Conservation (phyloP, 805 yeast species). For the Tetrapisispora nanseiensis region DNA sequence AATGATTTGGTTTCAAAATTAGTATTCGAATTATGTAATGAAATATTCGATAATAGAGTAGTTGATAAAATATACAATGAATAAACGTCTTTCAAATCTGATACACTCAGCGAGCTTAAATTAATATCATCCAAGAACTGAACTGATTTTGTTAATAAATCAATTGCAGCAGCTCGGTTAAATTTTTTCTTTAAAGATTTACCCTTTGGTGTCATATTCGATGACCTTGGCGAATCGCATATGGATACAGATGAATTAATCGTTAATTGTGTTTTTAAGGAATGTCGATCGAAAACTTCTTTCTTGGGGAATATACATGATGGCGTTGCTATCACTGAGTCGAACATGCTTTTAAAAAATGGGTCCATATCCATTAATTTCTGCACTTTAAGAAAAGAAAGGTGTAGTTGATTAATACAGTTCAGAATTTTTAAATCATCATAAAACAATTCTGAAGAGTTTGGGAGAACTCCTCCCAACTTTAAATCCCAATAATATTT, state of each 20-base stretch:
- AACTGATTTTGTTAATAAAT: constrained; percentile 11
- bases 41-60: constrained; percentile 15
- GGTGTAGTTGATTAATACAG: constrained; percentile 25
- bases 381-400: constrained; percentile 25
- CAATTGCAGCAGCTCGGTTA: constrained; percentile 18
- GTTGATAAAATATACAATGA: constrained; percentile 16
- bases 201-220: constrained; percentile 26
- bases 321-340: constrained; percentile 42
- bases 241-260: background rate
- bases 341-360: constrained; percentile 38
- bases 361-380: constrained; percentile 36
- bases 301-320: constrained; percentile 18
- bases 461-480: constrained; percentile 13
- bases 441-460: constrained; percentile 1
- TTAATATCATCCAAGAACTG: constrained; percentile 10
- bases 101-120: constrained; percentile 9
- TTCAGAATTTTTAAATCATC: constrained; percentile 18
- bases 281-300: no score
- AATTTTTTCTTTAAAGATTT: constrained; percentile 18
- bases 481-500: constrained; percentile 18
- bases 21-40: background rate
- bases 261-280: background rate
- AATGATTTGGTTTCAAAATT: background rate
- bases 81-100: constrained; percentile 13
- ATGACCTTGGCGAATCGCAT: constrained; percentile 21